phyloP scores from a whole-genome alignment of 164 flowering plant genomes.

The Akebia trifoliata region DNA sequence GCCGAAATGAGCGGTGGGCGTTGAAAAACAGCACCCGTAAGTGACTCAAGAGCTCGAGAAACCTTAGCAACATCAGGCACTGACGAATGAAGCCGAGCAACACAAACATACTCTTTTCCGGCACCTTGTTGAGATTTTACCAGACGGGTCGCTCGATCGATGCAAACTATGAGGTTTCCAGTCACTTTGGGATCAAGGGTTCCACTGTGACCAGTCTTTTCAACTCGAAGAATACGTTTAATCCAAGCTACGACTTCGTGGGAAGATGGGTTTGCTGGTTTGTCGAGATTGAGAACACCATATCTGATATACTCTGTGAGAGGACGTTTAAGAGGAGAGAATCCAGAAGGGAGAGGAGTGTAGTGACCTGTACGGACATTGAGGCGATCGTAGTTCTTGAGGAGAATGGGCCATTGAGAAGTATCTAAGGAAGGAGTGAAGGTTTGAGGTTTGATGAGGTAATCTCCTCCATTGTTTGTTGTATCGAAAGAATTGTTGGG shows the following conservation, averaged over 20 bases:
- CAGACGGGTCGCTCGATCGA: conserved; percentile 67
- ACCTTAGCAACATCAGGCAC: conserved; percentile 62
- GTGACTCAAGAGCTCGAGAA: conserved; percentile 56
- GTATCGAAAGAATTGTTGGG: too few species aligned
- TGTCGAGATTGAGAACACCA: conserved; percentile 66
- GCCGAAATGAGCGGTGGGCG: conserved; percentile 70
- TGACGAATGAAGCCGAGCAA: conserved; percentile 56
- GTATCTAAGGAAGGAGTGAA: conserved; percentile 63
- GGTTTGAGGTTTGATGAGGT: conserved; percentile 65
- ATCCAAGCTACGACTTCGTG: conserved; percentile 89
- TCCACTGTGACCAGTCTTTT: conserved; percentile 75
- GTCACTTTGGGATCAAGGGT: conserved; percentile 82
- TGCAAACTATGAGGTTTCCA: conserved; percentile 70
- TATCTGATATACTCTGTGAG: conserved; percentile 55
- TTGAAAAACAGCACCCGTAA: conserved; percentile 74
- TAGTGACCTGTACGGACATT: conserved; percentile 75
- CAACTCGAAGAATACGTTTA: conserved; percentile 56
- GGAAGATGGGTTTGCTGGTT: conserved; percentile 74
- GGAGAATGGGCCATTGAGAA: conserved; percentile 74
- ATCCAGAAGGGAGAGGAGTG: conserved; percentile 66
- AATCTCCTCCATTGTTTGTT: too few species aligned
- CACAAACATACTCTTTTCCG: conserved; percentile 76
- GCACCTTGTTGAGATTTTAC: conserved; percentile 86
- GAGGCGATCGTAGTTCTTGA: conserved; percentile 74
- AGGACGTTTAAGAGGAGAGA: conserved; percentile 71